Evolutionary conservation across 2,329 filamentous ascomycete species (phyloP).

Genomic region (Laburnicola sp.): DNA sequence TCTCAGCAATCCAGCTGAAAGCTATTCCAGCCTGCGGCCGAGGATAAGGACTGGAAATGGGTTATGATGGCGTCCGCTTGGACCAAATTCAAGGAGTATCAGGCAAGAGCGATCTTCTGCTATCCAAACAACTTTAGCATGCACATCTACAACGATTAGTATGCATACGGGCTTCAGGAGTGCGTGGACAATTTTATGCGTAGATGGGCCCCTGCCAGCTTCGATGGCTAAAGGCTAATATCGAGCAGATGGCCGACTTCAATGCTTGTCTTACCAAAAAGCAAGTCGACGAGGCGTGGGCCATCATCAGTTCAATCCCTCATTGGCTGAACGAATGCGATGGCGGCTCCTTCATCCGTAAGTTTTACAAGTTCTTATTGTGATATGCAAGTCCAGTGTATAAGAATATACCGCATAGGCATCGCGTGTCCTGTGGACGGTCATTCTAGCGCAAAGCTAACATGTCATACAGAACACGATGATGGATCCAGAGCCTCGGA

Average conservation of each 20-base stretch:
- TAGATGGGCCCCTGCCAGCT: not conserved
- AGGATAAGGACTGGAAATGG: constrained; percentile 24
- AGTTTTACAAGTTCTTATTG: not conserved
- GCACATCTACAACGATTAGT: constrained; percentile 23
- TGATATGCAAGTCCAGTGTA: too few species aligned
- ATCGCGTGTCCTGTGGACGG: too few species aligned
- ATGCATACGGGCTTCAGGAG: constrained; percentile 19
- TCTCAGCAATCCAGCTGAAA: too few species aligned
- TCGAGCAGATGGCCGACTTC: constrained; percentile 15
- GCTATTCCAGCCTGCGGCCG: constrained; percentile 3
- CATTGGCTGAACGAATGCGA: constrained; percentile 15
- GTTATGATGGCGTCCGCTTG: constrained; percentile 22
- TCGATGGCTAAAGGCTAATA: not conserved
- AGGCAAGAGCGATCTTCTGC: constrained; percentile 15
- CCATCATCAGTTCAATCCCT: constrained; percentile 18
- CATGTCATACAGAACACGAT: constrained; percentile 14
- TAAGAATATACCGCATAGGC: too few species aligned
- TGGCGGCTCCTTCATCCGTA: constrained; percentile 2
- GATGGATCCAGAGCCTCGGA: constrained; percentile 13
- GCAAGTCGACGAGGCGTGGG: constrained; percentile 18
- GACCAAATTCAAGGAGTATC: constrained; percentile 8
- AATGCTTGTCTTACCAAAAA: constrained; percentile 9
- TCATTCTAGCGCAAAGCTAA: not conserved
- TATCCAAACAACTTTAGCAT: constrained; percentile 21
- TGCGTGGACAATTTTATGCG: constrained; percentile 18